phyloP scores from a whole-genome alignment of 169 alveolate genomes.

The Plasmodium cynomolgi region DNA sequence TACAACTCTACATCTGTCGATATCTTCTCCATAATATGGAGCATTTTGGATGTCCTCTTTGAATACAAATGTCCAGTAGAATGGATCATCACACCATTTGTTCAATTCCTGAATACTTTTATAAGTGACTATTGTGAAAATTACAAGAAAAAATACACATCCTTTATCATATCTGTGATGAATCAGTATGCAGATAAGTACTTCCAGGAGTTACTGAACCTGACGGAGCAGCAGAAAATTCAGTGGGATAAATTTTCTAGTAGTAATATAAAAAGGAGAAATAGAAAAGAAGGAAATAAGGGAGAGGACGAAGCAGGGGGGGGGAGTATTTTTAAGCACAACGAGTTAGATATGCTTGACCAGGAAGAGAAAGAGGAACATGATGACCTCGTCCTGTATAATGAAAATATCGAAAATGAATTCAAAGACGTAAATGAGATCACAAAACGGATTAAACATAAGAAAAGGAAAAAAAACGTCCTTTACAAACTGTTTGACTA shows the following conservation, averaged over 20 bases:
- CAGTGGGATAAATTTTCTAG: slow-evolving; percentile 54
- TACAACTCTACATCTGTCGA: slow-evolving; percentile 68
- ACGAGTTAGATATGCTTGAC: not conserved
- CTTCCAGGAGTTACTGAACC: slow-evolving; percentile 32
- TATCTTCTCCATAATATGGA: slow-evolving; percentile 50
- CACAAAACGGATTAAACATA: slow-evolving; percentile 60
- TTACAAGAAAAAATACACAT: slow-evolving; percentile 38
- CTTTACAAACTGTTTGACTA: slow-evolving; percentile 67
- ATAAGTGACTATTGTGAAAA: slow-evolving; percentile 68
- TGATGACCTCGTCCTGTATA: not conserved
- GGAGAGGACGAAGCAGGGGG: not conserved
- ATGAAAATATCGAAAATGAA: slow-evolving; percentile 39
- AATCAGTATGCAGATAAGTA: slow-evolving; percentile 66
- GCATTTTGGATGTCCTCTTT: slow-evolving; percentile 55
- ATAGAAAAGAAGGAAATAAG: not conserved
- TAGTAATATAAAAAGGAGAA: slow-evolving; percentile 15
- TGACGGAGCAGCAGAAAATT: slow-evolving; percentile 66
- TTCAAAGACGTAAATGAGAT: slow-evolving; percentile 39
- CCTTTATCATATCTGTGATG: slow-evolving; percentile 64
- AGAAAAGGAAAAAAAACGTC: slow-evolving; percentile 55
- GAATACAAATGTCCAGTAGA: slow-evolving; percentile 70
- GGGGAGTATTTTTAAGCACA: slow-evolving; percentile 24
- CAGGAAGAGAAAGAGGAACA: slow-evolving; percentile 8
- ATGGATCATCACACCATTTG: slow-evolving; percentile 69
- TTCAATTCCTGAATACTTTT: slow-evolving; percentile 42